Conservation (phyloP, 2,329 filamentous ascomycete genomes). For the Chrysoporthe cubensis region DNA sequence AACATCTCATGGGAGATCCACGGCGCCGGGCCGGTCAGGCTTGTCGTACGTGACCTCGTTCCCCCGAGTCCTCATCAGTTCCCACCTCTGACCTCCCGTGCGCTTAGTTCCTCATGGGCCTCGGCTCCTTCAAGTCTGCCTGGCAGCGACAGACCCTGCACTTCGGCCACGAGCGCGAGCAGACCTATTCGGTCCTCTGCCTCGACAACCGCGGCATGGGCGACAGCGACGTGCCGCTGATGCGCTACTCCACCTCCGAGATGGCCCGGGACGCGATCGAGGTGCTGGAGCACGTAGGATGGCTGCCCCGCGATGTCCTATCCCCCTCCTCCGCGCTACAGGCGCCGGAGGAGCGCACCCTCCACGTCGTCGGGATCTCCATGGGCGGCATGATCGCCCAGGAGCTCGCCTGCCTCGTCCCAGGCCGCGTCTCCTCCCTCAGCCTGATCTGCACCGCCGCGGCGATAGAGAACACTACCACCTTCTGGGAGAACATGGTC, state of each 20-base stretch:
- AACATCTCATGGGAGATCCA: constrained; percentile 81
- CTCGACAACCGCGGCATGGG: constrained; percentile 88
- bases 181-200: constrained; percentile 73
- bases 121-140: constrained; percentile 67
- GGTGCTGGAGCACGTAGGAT: constrained; percentile 69
- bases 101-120: constrained; percentile 77
- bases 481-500: constrained; percentile 67
- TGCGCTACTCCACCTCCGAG: constrained; percentile 78
- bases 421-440: constrained; percentile 58
- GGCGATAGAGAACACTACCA: constrained; percentile 61
- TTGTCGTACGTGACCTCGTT: constrained; percentile 64
- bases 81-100: constrained; percentile 16
- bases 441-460: constrained; percentile 66
- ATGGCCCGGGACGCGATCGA: constrained; percentile 83
- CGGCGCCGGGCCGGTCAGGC: constrained; percentile 70
- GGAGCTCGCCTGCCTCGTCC: constrained; percentile 67
- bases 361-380: constrained; percentile 76
- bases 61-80: not conserved
- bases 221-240: constrained; percentile 74
- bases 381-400: constrained; percentile 94
- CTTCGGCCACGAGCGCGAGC: constrained; percentile 73
- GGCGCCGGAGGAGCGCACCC: constrained; percentile 41
- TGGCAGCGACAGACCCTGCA: constrained; percentile 86
- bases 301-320: constrained; percentile 47
- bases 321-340: constrained; percentile 24